Evolutionary conservation across 1,284 basidiomycete genomes (phyloP).

Genomic region (Athelia sp.): DNA sequence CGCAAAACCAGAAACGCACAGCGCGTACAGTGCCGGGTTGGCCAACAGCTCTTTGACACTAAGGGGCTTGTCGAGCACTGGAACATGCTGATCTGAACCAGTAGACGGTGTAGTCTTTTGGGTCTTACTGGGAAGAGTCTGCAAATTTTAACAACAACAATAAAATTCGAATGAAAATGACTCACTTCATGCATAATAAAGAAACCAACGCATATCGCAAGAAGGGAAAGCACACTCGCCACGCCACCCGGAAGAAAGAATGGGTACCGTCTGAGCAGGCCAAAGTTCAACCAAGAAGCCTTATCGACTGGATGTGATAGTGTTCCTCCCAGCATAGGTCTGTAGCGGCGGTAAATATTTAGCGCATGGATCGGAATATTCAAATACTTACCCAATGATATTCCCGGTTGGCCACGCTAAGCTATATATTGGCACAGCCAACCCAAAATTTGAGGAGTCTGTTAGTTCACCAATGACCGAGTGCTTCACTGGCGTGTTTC

Average conservation of each 20-base stretch:
- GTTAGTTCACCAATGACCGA: conserved; percentile 62
- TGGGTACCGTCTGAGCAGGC: conserved; percentile 46
- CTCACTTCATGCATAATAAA: conserved; percentile 51
- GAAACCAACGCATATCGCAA: conserved; percentile 40
- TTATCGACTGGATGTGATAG: conserved; percentile 54
- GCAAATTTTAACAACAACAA: conserved; percentile 5
- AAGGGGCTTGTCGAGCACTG: conserved; percentile 15
- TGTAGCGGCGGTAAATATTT: conserved; percentile 17
- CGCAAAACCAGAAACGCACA: conserved; percentile 50
- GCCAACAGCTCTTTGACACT: conserved; percentile 36
- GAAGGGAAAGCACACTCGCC: conserved; percentile 33
- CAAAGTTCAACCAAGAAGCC: conserved; percentile 39
- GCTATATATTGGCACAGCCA: conserved; percentile 58
- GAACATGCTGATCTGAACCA: conserved; percentile 10
- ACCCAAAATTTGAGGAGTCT: conserved; percentile 56
- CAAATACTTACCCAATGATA: conserved; percentile 46
- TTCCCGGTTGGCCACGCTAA: conserved; percentile 59
- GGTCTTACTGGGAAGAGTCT: conserved; percentile 42
- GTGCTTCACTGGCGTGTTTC: conserved; percentile 58
- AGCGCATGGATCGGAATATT: not conserved
- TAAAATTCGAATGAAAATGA: not conserved
- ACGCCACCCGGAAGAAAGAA: conserved; percentile 58
- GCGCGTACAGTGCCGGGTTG: conserved; percentile 45
- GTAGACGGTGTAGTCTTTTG: not conserved
- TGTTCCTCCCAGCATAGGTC: conserved; percentile 58